phyloP scores from a whole-genome alignment of 1,284 basidiomycete genomes.

The Ceratobasidium papillatum region DNA sequence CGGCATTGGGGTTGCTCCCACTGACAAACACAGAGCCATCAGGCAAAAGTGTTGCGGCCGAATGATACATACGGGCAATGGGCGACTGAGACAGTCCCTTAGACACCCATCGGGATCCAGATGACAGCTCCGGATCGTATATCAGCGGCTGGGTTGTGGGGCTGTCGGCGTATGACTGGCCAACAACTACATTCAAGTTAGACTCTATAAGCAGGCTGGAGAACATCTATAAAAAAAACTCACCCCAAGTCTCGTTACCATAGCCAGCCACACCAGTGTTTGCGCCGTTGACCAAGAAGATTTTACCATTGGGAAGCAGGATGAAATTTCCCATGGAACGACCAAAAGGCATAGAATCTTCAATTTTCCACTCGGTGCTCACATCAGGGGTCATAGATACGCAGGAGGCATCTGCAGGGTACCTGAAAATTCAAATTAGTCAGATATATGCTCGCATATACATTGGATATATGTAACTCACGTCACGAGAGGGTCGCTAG shows the following conservation, averaged over 20 bases:
- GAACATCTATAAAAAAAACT: neutral
- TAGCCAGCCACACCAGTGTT: slow-evolving; percentile 48
- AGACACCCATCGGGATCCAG: slow-evolving; percentile 77
- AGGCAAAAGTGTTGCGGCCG: slow-evolving; percentile 49
- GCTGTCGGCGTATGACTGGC: slow-evolving; percentile 47
- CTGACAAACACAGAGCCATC: slow-evolving; percentile 51
- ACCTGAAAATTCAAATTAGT: slow-evolving; percentile 45
- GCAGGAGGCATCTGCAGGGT: slow-evolving; percentile 55
- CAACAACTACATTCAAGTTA: slow-evolving; percentile 50
- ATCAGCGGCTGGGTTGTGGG: slow-evolving; percentile 66
- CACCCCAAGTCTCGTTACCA: slow-evolving; percentile 52
- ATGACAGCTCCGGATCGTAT: slow-evolving; percentile 73
- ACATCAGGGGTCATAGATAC: slow-evolving; percentile 73
- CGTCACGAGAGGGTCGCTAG: slow-evolving; percentile 51
- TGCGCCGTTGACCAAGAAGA: slow-evolving; percentile 52
- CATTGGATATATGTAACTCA: neutral
- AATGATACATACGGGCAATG: slow-evolving; percentile 46
- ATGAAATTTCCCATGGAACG: slow-evolving; percentile 55
- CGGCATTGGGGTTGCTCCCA: slow-evolving; percentile 54
- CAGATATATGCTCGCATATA: slow-evolving; percentile 11
- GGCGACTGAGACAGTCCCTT: slow-evolving; percentile 61
- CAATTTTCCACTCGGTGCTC: slow-evolving; percentile 61
- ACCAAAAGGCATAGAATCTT: slow-evolving; percentile 73
- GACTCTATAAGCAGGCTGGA: slow-evolving; percentile 42
- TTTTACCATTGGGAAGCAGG: slow-evolving; percentile 51